Evolutionary conservation across 805 yeast species (phyloP).

Genomic region (Lipomyces kockii): DNA sequence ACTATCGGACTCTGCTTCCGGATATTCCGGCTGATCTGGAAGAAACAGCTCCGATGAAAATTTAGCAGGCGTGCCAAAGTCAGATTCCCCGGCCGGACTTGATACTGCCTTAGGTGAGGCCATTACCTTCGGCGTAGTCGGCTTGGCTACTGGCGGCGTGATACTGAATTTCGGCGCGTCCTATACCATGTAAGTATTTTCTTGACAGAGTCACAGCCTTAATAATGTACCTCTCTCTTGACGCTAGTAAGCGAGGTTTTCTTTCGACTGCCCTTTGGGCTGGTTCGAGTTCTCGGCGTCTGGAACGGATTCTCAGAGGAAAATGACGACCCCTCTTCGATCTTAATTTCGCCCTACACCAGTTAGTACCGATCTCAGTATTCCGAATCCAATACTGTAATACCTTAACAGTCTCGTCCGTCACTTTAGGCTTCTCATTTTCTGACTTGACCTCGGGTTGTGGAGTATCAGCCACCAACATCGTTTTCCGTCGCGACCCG

Average conservation of each 20-base stretch:
- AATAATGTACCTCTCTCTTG: background rate
- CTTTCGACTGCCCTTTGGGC: slow-evolving; percentile 10
- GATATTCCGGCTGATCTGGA: slow-evolving; percentile 6
- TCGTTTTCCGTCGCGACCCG: background rate
- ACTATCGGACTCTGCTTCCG: slow-evolving; percentile 1
- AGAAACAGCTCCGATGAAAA: slow-evolving; percentile 17
- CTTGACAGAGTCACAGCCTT: background rate
- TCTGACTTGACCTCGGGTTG: background rate
- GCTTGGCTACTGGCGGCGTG: background rate
- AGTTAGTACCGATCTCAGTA: background rate
- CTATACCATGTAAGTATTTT: background rate
- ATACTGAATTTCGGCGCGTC: background rate
- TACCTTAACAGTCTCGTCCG: background rate
- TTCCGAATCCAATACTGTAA: background rate
- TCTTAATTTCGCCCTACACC: background rate
- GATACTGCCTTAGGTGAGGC: background rate
- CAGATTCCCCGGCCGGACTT: background rate
- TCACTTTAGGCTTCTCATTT: background rate
- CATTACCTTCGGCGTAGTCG: background rate
- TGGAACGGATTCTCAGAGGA: slow-evolving; percentile 31
- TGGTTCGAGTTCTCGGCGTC: slow-evolving; percentile 13
- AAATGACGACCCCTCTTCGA: slow-evolving; percentile 22
- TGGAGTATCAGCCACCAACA: background rate
- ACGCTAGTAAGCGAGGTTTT: background rate
- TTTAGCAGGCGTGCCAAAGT: slow-evolving; percentile 1